Conservation (phyloP, 345 rosid genomes). For the Euphorbia lathyris region DNA sequence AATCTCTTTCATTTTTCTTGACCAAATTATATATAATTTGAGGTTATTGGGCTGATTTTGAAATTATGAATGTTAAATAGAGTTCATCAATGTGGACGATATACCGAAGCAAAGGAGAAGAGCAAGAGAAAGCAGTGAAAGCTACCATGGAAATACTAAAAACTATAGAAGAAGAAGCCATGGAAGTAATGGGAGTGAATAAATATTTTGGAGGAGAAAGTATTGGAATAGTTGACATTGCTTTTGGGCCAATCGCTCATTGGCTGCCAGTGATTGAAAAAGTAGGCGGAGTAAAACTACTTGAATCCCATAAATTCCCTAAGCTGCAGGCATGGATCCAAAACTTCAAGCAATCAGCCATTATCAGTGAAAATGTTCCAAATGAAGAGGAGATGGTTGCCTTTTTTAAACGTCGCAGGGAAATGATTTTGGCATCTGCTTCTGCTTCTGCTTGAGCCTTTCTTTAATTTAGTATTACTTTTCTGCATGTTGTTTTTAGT, state of each 20-base stretch:
- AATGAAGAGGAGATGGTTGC: neutral
- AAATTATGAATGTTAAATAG: neutral
- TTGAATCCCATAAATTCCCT: slow-evolving; percentile 19
- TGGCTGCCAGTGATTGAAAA: slow-evolving; percentile 14
- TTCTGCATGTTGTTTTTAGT: too few species aligned
- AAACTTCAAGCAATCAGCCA: slow-evolving; percentile 1
- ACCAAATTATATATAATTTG: too few species aligned
- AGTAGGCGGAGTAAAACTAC: neutral
- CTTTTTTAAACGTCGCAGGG: neutral
- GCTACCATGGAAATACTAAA: slow-evolving; percentile 3
- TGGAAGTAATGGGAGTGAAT: neutral
- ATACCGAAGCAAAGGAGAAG: slow-evolving; percentile 5
- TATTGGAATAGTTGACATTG: slow-evolving; percentile 7
- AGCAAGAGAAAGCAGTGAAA: slow-evolving; percentile 17
- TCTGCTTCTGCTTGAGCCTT: too few species aligned
- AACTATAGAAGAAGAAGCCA: slow-evolving; percentile 8
- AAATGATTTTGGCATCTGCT: neutral
- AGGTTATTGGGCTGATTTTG: too few species aligned
- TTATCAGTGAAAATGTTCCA: neutral
- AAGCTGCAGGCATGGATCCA: neutral
- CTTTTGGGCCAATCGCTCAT: slow-evolving; percentile 7
- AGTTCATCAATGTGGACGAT: neutral
- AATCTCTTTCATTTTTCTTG: neutral
- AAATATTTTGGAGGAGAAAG: slow-evolving; percentile 11
- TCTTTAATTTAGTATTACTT: too few species aligned